These are phyloP conservation scores for Alternaria gaisen DNA, from an alignment of 2,329 filamentous ascomycete genomes.

Conservation along the genomic window DNA sequence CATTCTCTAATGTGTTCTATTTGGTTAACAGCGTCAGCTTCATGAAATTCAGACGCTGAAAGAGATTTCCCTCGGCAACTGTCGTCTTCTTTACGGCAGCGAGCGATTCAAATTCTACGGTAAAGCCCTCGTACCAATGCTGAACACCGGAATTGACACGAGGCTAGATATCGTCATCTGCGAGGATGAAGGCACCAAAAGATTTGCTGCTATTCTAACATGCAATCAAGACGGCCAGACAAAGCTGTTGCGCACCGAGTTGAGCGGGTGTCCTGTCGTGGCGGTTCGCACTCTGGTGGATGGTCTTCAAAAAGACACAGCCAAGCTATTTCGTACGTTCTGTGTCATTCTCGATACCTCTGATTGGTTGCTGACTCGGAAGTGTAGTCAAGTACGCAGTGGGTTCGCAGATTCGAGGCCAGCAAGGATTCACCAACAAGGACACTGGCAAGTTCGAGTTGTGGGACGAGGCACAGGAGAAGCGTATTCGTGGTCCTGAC, in stretches of 20 bases:
- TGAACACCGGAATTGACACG: constrained; percentile 4
- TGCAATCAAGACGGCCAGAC: constrained; percentile 82
- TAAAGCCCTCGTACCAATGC: background rate
- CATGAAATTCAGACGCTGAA: constrained; percentile 54
- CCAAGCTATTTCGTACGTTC: constrained; percentile 31
- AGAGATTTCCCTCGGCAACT: constrained; percentile 30
- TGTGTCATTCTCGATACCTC: background rate
- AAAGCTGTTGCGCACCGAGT: constrained; percentile 75
- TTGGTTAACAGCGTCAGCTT: constrained; percentile 64
- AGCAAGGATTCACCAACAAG: constrained; percentile 24
- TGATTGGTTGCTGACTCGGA: background rate
- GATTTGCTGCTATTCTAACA: constrained; percentile 93
- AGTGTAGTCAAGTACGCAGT: constrained; percentile 27
- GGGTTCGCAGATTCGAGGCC: constrained; percentile 28
- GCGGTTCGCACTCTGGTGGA: constrained; percentile 29
- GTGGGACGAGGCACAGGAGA: background rate
- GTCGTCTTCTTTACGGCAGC: constrained; percentile 40
- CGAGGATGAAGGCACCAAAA: constrained; percentile 49
- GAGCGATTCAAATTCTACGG: constrained; percentile 38
- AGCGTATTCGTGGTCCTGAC: constrained; percentile 6
- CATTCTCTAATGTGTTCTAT: accelerated
- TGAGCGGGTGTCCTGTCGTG: constrained; percentile 77
- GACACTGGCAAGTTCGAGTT: constrained; percentile 18
- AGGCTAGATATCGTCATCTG: constrained; percentile 29
- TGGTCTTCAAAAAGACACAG: constrained; percentile 33